These are phyloP conservation scores for Candida morakotiae DNA, from an alignment of 805 yeast genomes.

Conservation along the genomic window DNA sequence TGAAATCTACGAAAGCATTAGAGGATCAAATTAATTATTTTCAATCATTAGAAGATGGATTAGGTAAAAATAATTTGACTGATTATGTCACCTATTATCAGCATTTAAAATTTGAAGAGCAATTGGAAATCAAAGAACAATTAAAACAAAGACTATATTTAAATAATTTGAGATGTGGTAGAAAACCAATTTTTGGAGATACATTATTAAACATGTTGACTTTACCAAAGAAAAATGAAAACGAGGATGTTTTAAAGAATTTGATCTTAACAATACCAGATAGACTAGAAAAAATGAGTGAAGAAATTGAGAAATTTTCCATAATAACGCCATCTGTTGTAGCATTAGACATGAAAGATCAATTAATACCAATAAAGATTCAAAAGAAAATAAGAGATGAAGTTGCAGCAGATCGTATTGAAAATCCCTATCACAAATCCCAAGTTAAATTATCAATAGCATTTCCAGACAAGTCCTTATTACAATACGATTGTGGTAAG, in stretches of 20 bases:
- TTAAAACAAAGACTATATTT: constrained; percentile 56
- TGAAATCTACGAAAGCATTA: constrained; percentile 48
- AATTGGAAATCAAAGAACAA: constrained; percentile 47
- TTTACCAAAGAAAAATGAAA: not conserved
- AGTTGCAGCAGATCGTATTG: constrained; percentile 39
- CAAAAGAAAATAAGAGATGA: constrained; percentile 26
- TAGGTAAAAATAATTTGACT: constrained; percentile 18
- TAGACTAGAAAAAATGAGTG: constrained; percentile 36
- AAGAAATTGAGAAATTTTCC: constrained; percentile 67
- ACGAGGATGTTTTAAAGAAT: not conserved
- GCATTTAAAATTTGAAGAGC: constrained; percentile 49
- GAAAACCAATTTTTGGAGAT: constrained; percentile 64
- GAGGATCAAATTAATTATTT: constrained; percentile 41
- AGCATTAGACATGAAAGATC: constrained; percentile 62
- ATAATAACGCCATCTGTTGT: constrained; percentile 88
- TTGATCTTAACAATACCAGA: constrained; percentile 8
- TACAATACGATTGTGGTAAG: constrained; percentile 97
- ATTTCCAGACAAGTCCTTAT: constrained; percentile 88
- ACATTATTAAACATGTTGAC: constrained; percentile 46
- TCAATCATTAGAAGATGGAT: constrained; percentile 12
- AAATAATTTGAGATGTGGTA: constrained; percentile 61
- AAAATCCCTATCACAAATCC: constrained; percentile 63
- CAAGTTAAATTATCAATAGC: constrained; percentile 89
- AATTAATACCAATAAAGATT: constrained; percentile 39
- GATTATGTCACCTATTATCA: constrained; percentile 58